Conservation (phyloP, 805 yeast species). For the Nakazawaea wickerhamii region DNA sequence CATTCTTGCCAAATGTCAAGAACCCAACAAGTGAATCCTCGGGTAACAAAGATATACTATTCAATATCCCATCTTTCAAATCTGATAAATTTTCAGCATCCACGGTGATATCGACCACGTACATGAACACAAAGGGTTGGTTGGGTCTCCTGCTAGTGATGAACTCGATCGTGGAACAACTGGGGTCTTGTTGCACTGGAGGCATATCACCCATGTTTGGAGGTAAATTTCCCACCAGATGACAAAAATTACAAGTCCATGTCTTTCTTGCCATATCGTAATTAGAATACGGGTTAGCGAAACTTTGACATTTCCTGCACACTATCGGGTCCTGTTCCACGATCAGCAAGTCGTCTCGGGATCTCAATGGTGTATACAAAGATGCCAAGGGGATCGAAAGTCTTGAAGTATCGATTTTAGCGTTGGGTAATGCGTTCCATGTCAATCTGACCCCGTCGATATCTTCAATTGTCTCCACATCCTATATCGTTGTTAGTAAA, state of each 20-base stretch:
- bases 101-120: slow-evolving; percentile 52
- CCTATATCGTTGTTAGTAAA: slow-evolving; percentile 3
- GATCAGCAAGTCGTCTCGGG: slow-evolving; percentile 31
- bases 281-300: slow-evolving; percentile 47
- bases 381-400: slow-evolving; percentile 52
- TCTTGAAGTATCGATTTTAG: slow-evolving; percentile 47
- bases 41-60: slow-evolving; percentile 42
- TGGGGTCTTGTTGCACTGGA: slow-evolving; percentile 34
- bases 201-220: slow-evolving; percentile 21
- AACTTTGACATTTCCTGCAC: slow-evolving; percentile 51
- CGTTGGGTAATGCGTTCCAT: slow-evolving; percentile 60
- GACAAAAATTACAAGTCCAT: slow-evolving; percentile 59
- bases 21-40: slow-evolving; percentile 51
- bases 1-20: slow-evolving; percentile 55
- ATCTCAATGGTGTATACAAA: slow-evolving; percentile 54
- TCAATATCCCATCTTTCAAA: slow-evolving; percentile 43
- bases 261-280: slow-evolving; percentile 25
- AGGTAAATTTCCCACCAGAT: slow-evolving; percentile 37
- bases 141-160: slow-evolving; percentile 25
- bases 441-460: slow-evolving; percentile 68
- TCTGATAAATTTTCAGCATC: slow-evolving; percentile 46
- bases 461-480: slow-evolving; percentile 58
- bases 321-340: slow-evolving; percentile 37
- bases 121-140: slow-evolving; percentile 44
- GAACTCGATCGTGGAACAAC: slow-evolving; percentile 49